phyloP scores from a whole-genome alignment of 192 early-diverging fungal species.

The Endogone sp. region DNA sequence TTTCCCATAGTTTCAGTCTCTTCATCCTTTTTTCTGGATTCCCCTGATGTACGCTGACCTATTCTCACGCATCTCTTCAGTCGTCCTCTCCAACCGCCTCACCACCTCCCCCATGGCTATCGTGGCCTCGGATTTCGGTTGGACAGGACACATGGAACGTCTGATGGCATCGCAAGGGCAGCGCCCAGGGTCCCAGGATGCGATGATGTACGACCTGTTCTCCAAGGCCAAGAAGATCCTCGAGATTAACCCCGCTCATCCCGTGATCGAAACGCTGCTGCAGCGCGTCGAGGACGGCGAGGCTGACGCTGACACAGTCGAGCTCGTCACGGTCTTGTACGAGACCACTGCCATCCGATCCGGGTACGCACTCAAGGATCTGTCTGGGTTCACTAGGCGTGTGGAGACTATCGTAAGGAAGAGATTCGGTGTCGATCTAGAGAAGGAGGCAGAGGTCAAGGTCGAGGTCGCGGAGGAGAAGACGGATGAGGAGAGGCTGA shows the following conservation, averaged over 20 bases:
- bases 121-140: constrained; percentile 53
- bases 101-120: constrained; percentile 77
- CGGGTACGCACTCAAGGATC: constrained; percentile 56
- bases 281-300: constrained; percentile 44
- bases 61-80: constrained; percentile 28
- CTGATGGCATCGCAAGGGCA: constrained; percentile 56
- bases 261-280: constrained; percentile 51
- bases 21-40: neutral
- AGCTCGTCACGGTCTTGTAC: constrained; percentile 53
- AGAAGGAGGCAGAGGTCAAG: constrained; percentile 37
- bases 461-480: constrained; percentile 29
- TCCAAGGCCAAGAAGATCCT: constrained; percentile 59
- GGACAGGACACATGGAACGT: constrained; percentile 62
- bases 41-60: too few species aligned
- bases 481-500: constrained; percentile 18
- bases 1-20: constrained; percentile 5
- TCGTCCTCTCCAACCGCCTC: constrained; percentile 69
- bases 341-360: constrained; percentile 61
- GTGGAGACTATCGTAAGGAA: constrained; percentile 51
- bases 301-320: constrained; percentile 36
- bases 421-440: constrained; percentile 41
- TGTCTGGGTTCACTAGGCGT: constrained; percentile 44
- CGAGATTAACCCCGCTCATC: constrained; percentile 67
- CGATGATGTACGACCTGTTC: constrained; percentile 40
- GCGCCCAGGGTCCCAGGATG: constrained; percentile 38